Base-by-base conservation (phyloP, 2,329 filamentous ascomycete species). In the Ascochyta viciae-villosae region DNA sequence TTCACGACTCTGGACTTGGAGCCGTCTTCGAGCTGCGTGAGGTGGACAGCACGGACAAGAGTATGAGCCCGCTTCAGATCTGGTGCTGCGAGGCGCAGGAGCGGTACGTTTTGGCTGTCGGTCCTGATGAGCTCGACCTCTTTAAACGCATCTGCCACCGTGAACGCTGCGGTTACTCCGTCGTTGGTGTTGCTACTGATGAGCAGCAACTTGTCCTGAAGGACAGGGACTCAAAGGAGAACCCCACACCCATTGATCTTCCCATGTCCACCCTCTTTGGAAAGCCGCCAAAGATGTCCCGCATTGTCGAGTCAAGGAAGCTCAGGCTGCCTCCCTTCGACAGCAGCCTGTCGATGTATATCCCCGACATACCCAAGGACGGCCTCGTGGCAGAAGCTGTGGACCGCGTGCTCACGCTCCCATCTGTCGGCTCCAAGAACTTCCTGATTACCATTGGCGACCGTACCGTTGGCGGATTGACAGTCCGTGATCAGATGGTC, bases 71-170 rank as follows among this genome's bases (percentile, higher is more conserved):
- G 19, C 85, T 99, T 54, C 91, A 98, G 74, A 96, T 99, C 42
- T 98, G 94, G 93, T 97, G 95, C 76, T 96, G 94, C 67, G 94
- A 98, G 75, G 92, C 95, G 0, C 95, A 99, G 74, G 95, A 99
- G 77, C 85, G 95, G 74, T 99, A 99, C 69, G 95, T 99, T 7
- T 81, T 99, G 67, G 88, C 96, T 8, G 87, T 99, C 60, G 92
- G 93, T 58, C 85, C 87, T 47, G 89, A 95, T 19, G 84, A 87
- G 49, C 85, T 98, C 70, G 92, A 94, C 67, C 80, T 81, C 22
- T 89, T 89, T 76, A 84, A 82, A 62, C 79, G 87, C 77, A 82
- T 99, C 66, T 82, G 80, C 75, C 85, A 89, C 60, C 86, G 95
- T 73, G 95, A 99, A 74, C 87, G 93, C 50, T 98, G 94, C 73